Percentiles rank a stretch among this genome's conserved stretches.
Conservation (phyloP, 2,329 filamentous ascomycete species). For the Aureobasidium sp. region DNA sequence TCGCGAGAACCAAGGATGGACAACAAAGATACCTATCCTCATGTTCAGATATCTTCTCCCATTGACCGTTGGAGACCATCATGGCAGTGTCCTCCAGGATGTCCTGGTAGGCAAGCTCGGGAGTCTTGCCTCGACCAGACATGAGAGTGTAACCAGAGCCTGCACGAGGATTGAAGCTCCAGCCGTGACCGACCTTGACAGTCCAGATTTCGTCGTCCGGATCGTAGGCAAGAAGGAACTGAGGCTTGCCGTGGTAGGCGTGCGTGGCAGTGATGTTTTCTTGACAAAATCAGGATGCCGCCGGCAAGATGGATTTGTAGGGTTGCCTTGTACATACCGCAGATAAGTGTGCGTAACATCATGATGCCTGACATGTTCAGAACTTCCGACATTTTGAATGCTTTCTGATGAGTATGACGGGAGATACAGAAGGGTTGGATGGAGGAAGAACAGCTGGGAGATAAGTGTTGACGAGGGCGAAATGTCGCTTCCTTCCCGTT, state of each 20-base stretch:
- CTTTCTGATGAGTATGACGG: background rate
- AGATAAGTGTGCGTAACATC: background rate
- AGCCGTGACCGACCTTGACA: background rate
- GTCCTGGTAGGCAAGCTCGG: background rate
- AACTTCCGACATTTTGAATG: background rate
- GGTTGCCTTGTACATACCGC: background rate
- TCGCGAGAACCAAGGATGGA: background rate
- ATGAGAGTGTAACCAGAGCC: background rate
- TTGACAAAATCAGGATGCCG: background rate
- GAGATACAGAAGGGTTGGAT: too few species aligned
- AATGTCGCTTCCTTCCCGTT: background rate
- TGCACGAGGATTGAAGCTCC: background rate
- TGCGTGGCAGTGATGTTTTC: background rate
- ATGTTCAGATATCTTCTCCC: too few species aligned
- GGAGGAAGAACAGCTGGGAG: too few species aligned
- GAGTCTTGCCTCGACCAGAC: background rate
- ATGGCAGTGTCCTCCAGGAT: too few species aligned
- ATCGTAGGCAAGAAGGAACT: background rate
- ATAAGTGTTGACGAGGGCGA: background rate
- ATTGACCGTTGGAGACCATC: too few species aligned
- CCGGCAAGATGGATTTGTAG: too few species aligned
- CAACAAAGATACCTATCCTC: background rate
- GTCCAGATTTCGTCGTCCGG: background rate
- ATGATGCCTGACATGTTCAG: background rate
- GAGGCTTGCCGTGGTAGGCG: background rate